Evolutionary conservation across 2,329 filamentous ascomycete genomes (phyloP).

Genomic region (Didymella keratinophila): DNA sequence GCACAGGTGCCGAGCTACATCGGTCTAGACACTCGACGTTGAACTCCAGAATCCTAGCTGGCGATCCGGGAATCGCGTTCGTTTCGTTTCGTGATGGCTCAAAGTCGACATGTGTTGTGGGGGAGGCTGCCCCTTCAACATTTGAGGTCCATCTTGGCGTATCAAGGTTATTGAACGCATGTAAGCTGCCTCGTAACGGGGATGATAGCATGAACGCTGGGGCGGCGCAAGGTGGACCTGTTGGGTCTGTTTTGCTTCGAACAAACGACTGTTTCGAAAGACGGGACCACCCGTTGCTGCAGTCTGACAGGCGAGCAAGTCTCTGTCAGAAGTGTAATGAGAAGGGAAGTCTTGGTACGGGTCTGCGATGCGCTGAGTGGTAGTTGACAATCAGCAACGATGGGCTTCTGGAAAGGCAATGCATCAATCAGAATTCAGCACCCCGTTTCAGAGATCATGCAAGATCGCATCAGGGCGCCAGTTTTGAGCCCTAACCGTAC

Average conservation of each 20-base stretch:
- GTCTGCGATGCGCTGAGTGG: slow-evolving; percentile 21
- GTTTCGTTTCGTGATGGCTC: slow-evolving; percentile 6
- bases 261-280: slow-evolving; percentile 25
- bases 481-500: background rate
- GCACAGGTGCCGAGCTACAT: background rate
- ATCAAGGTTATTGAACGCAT: slow-evolving; percentile 12
- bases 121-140: slow-evolving; percentile 4
- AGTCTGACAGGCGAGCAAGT: slow-evolving; percentile 16
- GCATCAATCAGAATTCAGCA: slow-evolving; percentile 7
- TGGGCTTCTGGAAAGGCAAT: slow-evolving; percentile 8
- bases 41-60: background rate
- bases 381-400: background rate
- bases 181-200: background rate
- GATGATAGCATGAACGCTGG: slow-evolving; percentile 8
- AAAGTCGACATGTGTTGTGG: slow-evolving; percentile 1
- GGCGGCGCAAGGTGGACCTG: slow-evolving; percentile 12
- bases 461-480: background rate
- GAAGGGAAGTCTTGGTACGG: slow-evolving; percentile 26
- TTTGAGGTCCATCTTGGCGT: slow-evolving; percentile 10
- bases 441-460: slow-evolving; percentile 13
- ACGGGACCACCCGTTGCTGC: slow-evolving; percentile 27
- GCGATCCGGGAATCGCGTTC: slow-evolving; percentile 14
- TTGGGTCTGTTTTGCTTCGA: slow-evolving; percentile 29
- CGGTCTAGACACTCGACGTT: slow-evolving; percentile 6
- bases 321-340: slow-evolving; percentile 28